A percentile compares a stretch with the other conserved stretches of the same genome.
Conservation (phyloP, 106 monocot genomes). For the Triglochin maritima region DNA sequence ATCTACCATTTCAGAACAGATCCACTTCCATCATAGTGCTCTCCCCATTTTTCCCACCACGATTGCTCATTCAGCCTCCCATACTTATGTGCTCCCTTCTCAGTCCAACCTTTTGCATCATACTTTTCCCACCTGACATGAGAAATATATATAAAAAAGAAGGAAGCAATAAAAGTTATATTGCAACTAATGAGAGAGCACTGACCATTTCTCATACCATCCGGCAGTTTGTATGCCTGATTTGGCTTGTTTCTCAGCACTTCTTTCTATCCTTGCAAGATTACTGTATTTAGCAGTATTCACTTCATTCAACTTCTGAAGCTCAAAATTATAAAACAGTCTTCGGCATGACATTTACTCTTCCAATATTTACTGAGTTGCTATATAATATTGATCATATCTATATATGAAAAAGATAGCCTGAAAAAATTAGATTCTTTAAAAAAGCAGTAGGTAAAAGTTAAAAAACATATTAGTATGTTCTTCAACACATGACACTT, state of each 20-base stretch:
- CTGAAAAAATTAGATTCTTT: too few relatives aligned
- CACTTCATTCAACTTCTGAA: not conserved
- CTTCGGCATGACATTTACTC: too few relatives aligned
- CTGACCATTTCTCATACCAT: constrained; percentile 98
- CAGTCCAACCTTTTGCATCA: constrained; percentile 95
- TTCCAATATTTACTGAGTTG: too few relatives aligned
- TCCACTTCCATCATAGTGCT: constrained; percentile 95
- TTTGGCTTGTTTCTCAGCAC: constrained; percentile 95
- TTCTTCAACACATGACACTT: too few relatives aligned
- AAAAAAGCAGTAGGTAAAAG: too few relatives aligned
- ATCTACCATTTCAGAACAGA: constrained; percentile 85
- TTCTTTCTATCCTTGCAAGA: constrained; percentile 98
- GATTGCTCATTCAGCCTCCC: constrained; percentile 91
- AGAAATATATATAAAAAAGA: not conserved
- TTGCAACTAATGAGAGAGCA: not conserved
- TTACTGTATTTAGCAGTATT: constrained; percentile 42
- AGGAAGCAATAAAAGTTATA: not conserved
- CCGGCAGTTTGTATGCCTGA: constrained; percentile 80
- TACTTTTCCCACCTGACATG: constrained; percentile 88
- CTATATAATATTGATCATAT: too few relatives aligned
- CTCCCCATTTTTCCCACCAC: constrained; percentile 99
- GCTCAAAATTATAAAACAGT: too few relatives aligned
- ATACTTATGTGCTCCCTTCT: constrained; percentile 94
- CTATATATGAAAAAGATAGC: too few relatives aligned
- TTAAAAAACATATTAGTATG: too few relatives aligned